Conservation (phyloP, 306 rosid genomes). For the Vicia villosa region DNA sequence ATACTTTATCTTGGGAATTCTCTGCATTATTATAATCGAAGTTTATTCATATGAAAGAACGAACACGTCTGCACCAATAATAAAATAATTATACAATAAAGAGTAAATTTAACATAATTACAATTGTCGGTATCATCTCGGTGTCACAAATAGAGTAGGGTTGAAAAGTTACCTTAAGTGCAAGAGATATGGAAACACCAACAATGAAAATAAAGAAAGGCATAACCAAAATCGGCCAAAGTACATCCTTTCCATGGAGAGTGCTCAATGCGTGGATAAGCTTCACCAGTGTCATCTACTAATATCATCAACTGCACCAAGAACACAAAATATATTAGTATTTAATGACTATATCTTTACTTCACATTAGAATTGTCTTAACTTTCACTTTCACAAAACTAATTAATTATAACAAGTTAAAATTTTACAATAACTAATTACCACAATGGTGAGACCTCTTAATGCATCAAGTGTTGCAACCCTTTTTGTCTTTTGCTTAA, state of each 20-base stretch:
- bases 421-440: background rate
- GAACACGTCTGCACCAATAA: too few relatives aligned
- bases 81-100: too few relatives aligned
- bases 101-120: too few relatives aligned
- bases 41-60: background rate
- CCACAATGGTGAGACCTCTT: constrained; percentile 95
- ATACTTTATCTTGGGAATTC: constrained; percentile 47
- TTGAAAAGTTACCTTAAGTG: constrained; percentile 59
- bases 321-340: background rate
- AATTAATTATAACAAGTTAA: background rate
- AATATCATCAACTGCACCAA: constrained; percentile 67
- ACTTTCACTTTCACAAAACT: background rate
- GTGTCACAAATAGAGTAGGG: background rate
- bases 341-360: background rate
- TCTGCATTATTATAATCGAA: constrained; percentile 47
- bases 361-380: background rate
- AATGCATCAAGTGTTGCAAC: constrained; percentile 85
- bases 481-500: constrained; percentile 65
- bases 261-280: constrained; percentile 77
- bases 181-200: constrained; percentile 89
- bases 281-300: constrained; percentile 88
- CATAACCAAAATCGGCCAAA: constrained; percentile 85
- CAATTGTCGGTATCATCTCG: too few relatives aligned
- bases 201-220: constrained; percentile 95
- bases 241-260: constrained; percentile 98